Evolutionary conservation across 148 eudicot species (phyloP).

Genomic region (Camellia lanceoleosa): DNA sequence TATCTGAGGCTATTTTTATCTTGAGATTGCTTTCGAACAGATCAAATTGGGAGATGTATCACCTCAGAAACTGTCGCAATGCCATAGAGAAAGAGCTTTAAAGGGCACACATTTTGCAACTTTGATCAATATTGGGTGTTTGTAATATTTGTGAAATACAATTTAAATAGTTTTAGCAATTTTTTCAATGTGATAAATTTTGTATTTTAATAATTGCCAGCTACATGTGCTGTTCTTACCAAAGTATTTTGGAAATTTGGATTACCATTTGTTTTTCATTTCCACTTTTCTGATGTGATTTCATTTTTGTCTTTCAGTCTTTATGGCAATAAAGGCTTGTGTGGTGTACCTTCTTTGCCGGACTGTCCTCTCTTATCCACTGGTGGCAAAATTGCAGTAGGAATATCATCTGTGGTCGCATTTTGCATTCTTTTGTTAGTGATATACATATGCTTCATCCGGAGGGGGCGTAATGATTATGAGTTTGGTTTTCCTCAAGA

Average conservation of each 20-base stretch:
- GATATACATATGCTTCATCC: slow-evolving; percentile 53
- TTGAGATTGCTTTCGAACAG: slow-evolving; percentile 4
- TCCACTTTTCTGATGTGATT: slow-evolving; percentile 18
- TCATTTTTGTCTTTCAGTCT: slow-evolving; percentile 36
- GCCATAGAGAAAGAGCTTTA: not conserved
- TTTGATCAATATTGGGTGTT: not conserved
- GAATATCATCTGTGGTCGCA: slow-evolving; percentile 46
- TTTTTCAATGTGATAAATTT: not conserved
- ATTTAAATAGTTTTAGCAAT: not conserved
- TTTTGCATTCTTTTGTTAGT: slow-evolving; percentile 40
- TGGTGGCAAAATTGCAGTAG: slow-evolving; percentile 74
- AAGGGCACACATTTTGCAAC: not conserved
- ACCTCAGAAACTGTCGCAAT: not conserved
- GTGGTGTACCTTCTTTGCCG: slow-evolving; percentile 71
- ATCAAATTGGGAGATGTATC: not conserved
- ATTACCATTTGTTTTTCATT: not conserved
- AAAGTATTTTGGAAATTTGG: not conserved
- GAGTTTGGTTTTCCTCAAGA: slow-evolving; percentile 89
- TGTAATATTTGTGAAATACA: not conserved
- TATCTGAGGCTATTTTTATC: not conserved
- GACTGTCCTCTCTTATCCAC: slow-evolving; percentile 67
- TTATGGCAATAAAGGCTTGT: slow-evolving; percentile 71
- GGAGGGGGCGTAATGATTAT: slow-evolving; percentile 69
- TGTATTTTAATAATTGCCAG: not conserved
- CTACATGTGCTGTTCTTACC: slow-evolving; percentile 5